These are phyloP conservation scores for Alternaria arborescens DNA, from an alignment of 2,329 filamentous ascomycete genomes.

Conservation along the genomic window DNA sequence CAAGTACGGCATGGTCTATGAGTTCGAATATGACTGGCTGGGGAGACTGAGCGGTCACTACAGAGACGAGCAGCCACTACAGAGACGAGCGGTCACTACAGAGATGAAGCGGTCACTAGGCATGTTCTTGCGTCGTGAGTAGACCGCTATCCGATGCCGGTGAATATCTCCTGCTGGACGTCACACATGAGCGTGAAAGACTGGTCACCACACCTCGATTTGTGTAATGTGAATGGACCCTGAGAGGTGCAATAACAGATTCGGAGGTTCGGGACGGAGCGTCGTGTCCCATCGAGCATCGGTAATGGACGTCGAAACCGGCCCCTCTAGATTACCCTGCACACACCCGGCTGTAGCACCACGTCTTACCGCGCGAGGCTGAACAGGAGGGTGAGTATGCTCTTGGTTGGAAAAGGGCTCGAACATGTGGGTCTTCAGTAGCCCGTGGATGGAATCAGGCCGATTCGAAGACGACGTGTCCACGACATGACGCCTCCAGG, in stretches of 20 bases:
- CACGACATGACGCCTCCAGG: slow-evolving; percentile 14
- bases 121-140: too few species aligned
- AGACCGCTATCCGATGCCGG: slow-evolving; percentile 19
- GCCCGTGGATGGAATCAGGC: slow-evolving; percentile 37
- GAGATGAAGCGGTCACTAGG: too few species aligned
- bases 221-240: slow-evolving; percentile 12
- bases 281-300: slow-evolving; percentile 10
- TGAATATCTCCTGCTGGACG: slow-evolving; percentile 1
- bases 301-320: slow-evolving; percentile 12
- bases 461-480: slow-evolving; percentile 36
- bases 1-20: too few species aligned
- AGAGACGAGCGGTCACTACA: too few species aligned
- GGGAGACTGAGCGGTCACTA: too few species aligned
- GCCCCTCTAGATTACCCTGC: slow-evolving; percentile 22
- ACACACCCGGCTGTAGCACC: slow-evolving; percentile 20
- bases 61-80: too few species aligned
- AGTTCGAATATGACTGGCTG: too few species aligned
- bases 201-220: neutral
- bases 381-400: slow-evolving; percentile 31
- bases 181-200: slow-evolving; percentile 9
- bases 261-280: slow-evolving; percentile 17
- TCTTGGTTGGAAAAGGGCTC: slow-evolving; percentile 31
- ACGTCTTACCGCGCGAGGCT: slow-evolving; percentile 36
- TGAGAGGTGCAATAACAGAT: slow-evolving; percentile 8
- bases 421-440: slow-evolving; percentile 30